Evolutionary conservation across 306 rosid species (phyloP), one percentile per base, ranked within the genome.

Genomic region (Cucurbita ficifolia): DNA sequence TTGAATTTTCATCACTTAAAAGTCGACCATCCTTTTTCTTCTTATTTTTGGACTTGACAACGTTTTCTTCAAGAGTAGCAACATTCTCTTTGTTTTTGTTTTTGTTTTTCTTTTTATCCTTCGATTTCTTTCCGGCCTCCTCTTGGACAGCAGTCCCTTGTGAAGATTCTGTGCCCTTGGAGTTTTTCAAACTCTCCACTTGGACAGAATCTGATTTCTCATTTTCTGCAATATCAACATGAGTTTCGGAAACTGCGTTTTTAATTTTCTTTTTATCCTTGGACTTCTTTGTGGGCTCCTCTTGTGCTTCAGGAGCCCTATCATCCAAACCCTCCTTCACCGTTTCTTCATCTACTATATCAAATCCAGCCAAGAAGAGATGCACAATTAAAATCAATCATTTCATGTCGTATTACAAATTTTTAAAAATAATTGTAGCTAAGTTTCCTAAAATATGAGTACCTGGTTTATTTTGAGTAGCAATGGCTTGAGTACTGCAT

Each of bases 201-300:
- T 83, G 72, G 13, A 13, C 33, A 7, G 78, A 69, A 49, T 76
- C 82, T 45, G 78, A 10, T 65, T 80, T 81, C 59, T 53, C 59
- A 29, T 72, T 78, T 73, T 82, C 88, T 24, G 43, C 42, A 36
- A 42, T 12, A 56, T 78, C 73, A 38, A 73, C 52, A 68, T 33
- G 78, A 42, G 86, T 77, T 67, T 82, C 87, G 72, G 90, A 79
- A 65, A 55, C 86, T 40, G 56, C 14, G 60, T 85, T 83, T 80
- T 89, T 89, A 74, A 60, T 84, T 79, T 80, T 85, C 85, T 82
- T 90, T 77, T 83, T 89, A 38, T 73, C 89, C 84, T 79, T 86
- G 69, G 72, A 14, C 70, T 82, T 82, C 65, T 76, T 73, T 55
- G 53, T 77, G 43, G 68, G 79, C 71, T 59, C 80, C 78, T 79